Conservation (phyloP, 2,329 filamentous ascomycete genomes). For the Fonsecaea pugnacius region DNA sequence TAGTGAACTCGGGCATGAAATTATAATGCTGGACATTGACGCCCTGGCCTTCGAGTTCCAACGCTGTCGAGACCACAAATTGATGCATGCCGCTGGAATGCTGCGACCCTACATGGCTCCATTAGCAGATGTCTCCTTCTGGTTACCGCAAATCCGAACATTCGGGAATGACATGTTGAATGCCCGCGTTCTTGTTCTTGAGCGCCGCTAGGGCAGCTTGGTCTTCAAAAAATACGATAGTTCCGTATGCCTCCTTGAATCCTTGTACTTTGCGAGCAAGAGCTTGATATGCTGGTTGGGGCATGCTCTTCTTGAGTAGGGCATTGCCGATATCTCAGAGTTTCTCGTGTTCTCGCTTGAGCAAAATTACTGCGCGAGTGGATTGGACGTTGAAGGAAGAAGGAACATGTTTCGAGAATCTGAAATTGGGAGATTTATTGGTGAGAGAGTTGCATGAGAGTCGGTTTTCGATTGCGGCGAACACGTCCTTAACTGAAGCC, state of each 20-base stretch:
- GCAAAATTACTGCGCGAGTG: constrained; percentile 75
- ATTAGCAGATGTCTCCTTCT: too few species aligned
- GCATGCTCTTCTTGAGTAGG: constrained; percentile 6
- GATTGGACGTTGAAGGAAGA: constrained; percentile 87
- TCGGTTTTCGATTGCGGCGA: too few species aligned
- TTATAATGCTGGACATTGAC: neutral
- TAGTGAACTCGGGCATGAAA: constrained; percentile 65
- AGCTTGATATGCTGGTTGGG: constrained; percentile 7
- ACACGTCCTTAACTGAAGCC: too few species aligned
- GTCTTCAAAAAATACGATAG: constrained; percentile 86
- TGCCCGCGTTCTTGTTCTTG: constrained; percentile 49
- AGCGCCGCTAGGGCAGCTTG: constrained; percentile 66
- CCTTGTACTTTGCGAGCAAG: constrained; percentile 11
- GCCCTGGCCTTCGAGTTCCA: neutral
- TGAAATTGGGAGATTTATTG: constrained; percentile 25
- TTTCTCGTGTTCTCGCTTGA: constrained; percentile 81
- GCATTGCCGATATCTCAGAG: constrained; percentile 73
- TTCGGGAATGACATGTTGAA: neutral
- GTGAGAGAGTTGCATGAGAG: constrained; percentile 16
- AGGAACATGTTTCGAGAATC: constrained; percentile 50
- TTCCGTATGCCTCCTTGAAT: constrained; percentile 67
- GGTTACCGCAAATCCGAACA: too few species aligned
- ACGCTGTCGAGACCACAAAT: neutral
- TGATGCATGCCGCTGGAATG: constrained; percentile 13
- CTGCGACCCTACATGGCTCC: too few species aligned